Evolutionary conservation across 352 stramenopile genomes (phyloP), one percentile per base, ranked within the genome.

Genomic region (Pythium dissotocum): DNA sequence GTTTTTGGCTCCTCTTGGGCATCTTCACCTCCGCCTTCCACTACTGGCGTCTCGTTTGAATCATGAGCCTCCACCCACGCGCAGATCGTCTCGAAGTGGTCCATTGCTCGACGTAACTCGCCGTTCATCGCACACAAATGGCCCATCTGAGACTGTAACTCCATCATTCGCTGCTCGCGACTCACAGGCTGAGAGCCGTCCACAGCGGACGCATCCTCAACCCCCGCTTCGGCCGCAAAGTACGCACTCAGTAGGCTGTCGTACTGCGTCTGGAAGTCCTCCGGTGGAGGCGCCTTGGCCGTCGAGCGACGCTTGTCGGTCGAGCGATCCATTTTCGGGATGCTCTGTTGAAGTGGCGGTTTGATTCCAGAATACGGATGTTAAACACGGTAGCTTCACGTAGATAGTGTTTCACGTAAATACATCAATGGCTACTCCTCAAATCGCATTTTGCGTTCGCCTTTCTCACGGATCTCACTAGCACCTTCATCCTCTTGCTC

Each of bases 381-480:
- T 16, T 24, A 48, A 51, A 30, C 4, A 30, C 28, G 28, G 28
- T 30, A 30, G 0, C 2, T 2, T 30, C 4, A 30, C 28, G 28
- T 30, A 30, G 28, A 30, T 30, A 30, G 28, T 30, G 28, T 30
- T 30, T 30, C 0, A 30, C 28, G 28, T 30, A 30, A 4, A 30
- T 30, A 30, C 2, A 30, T 4, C 2, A 2, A 30, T 30, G 28
- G 28, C 67, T 26, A 86, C 8, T 88, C 82, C 61, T 90, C 82
- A 51, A 90, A 88, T 16, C 79, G 78, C 46, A 90, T 52, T 14
- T 77, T 70, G 0, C 77, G 48, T n/a, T 60, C 30, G 35, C 35
- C 32, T 33, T 18, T 61, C 16, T 24, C 16, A 24, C 30, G 10
- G 18, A 4, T 14, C 26, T 30, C 14, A 5, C 36, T 36, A 18